These are phyloP conservation scores for Fusarium neocosmosporiellum DNA, from an alignment of 2,329 filamentous ascomycete species.

Conservation along the genomic window DNA sequence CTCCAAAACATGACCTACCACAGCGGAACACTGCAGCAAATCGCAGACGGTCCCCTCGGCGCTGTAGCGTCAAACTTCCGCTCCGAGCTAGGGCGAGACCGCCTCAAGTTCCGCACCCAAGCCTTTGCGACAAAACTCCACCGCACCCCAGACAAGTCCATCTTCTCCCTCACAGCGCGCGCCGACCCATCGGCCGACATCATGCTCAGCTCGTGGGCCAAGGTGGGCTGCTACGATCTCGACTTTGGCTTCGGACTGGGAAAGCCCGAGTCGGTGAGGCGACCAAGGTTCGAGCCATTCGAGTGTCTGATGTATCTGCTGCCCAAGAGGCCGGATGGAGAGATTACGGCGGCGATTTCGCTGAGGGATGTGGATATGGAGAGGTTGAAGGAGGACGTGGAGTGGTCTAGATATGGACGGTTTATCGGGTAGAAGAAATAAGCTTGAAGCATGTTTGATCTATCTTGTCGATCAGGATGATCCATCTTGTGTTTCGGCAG, in stretches of 20 bases:
- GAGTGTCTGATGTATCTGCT: slow-evolving; percentile 64
- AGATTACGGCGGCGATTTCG: slow-evolving; percentile 57
- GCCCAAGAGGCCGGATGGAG: slow-evolving; percentile 56
- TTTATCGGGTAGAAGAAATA: slow-evolving; percentile 32
- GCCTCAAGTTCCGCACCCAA: slow-evolving; percentile 50
- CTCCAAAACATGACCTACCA: slow-evolving; percentile 60
- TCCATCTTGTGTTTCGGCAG: not conserved
- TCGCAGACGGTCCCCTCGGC: slow-evolving; percentile 48
- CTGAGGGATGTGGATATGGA: slow-evolving; percentile 61
- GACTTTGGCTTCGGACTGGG: slow-evolving; percentile 62
- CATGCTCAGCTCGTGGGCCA: slow-evolving; percentile 66
- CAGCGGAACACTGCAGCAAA: slow-evolving; percentile 41
- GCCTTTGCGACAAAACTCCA: slow-evolving; percentile 55
- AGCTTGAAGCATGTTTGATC: not conserved
- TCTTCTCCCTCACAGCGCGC: slow-evolving; percentile 48
- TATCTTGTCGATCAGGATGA: slow-evolving; percentile 3
- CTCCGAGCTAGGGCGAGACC: slow-evolving; percentile 49
- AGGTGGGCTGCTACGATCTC: slow-evolving; percentile 55
- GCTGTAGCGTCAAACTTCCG: slow-evolving; percentile 54
- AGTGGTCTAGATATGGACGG: slow-evolving; percentile 46
- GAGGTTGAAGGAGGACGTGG: slow-evolving; percentile 54
- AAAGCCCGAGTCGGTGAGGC: slow-evolving; percentile 57
- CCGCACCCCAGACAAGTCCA: slow-evolving; percentile 48
- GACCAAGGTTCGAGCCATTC: slow-evolving; percentile 58
- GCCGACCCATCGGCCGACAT: slow-evolving; percentile 56